Percentiles rank a stretch among this genome's conserved stretches.
phyloP scores from a whole-genome alignment of 2,329 filamentous ascomycete species.

The Alternaria sp. region DNA sequence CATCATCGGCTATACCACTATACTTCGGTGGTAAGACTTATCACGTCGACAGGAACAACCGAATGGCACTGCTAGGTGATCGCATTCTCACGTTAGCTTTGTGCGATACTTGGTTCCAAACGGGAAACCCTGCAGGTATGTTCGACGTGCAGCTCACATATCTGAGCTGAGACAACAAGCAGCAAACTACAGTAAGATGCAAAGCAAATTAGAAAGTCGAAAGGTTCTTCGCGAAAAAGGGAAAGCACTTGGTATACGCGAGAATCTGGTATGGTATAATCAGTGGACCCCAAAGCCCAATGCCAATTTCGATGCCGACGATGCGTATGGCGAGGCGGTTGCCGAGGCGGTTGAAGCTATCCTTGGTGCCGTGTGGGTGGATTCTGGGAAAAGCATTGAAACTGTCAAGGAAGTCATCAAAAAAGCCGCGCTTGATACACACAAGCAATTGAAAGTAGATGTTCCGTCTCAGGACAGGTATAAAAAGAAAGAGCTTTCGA shows the following conservation, averaged over 20 bases:
- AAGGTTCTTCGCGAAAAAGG: slow-evolving; percentile 14
- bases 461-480: not conserved
- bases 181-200: slow-evolving; percentile 19
- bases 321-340: not conserved
- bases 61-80: slow-evolving; percentile 36
- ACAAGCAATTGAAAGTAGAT: slow-evolving; percentile 17
- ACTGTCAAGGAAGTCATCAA: slow-evolving; percentile 21
- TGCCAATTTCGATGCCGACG: too few relatives aligned
- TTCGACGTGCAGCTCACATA: not conserved
- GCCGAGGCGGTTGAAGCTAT: slow-evolving; percentile 35
- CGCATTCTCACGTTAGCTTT: slow-evolving; percentile 23
- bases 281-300: too few relatives aligned
- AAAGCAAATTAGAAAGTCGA: slow-evolving; percentile 7
- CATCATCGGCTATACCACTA: slow-evolving; percentile 11
- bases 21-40: slow-evolving; percentile 24
- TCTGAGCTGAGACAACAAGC: slow-evolving; percentile 5
- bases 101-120: slow-evolving; percentile 29
- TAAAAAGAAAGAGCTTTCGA: not conserved
- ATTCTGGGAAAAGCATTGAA: slow-evolving; percentile 20
- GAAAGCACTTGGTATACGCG: slow-evolving; percentile 17
- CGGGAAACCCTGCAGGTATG: slow-evolving; percentile 19
- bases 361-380: slow-evolving; percentile 35
- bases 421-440: slow-evolving; percentile 17
- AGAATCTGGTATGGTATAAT: slow-evolving; percentile 13
- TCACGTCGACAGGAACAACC: slow-evolving; percentile 23